These are phyloP conservation scores for Serendipita sp. DNA, from an alignment of 768 basidiomycete genomes.

Conservation along the genomic window DNA sequence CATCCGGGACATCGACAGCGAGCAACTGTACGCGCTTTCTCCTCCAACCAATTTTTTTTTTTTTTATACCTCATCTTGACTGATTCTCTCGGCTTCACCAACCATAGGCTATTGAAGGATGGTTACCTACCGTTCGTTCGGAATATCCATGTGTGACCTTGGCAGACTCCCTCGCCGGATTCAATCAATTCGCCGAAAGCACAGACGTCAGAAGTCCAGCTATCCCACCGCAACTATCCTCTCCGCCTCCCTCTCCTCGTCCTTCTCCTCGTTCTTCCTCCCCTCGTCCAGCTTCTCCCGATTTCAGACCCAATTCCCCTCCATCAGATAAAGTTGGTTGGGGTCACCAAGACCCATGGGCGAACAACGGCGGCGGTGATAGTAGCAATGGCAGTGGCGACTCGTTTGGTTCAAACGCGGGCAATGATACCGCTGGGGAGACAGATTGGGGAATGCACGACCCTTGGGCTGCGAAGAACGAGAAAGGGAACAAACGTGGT, in stretches of 20 bases:
- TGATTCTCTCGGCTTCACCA: neutral
- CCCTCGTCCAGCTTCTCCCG: neutral
- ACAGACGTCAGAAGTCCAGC: neutral
- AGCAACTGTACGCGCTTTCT: neutral
- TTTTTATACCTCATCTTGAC: neutral
- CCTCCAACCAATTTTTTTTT: neutral
- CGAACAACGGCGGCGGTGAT: neutral
- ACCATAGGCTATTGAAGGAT: neutral
- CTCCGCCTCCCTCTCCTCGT: neutral
- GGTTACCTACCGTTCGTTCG: neutral
- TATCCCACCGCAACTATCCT: neutral
- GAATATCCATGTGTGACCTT: neutral
- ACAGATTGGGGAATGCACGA: neutral
- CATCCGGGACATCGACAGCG: constrained; percentile 2
- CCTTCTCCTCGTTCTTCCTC: neutral
- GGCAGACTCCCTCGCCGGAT: neutral
- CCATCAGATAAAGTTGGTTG: neutral
- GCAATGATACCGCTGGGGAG: neutral
- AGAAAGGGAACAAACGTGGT: neutral
- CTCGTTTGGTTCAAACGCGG: neutral
- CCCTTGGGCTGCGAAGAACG: neutral
- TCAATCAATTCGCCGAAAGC: neutral
- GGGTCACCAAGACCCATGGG: neutral
- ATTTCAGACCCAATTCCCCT: neutral
- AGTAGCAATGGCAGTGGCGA: neutral